Base-by-base conservation (phyloP, 371 early-diverging fungal species). In the Smittium mucronatum region DNA sequence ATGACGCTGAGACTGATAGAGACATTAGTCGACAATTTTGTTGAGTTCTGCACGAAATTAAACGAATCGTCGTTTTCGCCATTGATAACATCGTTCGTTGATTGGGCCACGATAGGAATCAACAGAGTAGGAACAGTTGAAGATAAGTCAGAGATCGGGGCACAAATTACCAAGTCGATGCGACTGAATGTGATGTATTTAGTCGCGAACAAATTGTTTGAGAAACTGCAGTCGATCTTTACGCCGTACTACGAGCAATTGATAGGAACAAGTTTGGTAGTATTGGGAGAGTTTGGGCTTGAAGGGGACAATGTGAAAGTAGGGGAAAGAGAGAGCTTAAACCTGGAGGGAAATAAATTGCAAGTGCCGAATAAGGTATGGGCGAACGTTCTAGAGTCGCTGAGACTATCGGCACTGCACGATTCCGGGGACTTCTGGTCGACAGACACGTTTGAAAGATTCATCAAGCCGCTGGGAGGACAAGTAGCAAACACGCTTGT, bases 51-150 rank as follows among this genome's bases (percentile, higher is more conserved):
- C 8, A 84, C 94, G 85, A 91, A 91, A 81, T 79, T 95, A 73
- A 95, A 93, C 79, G 98, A 96, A 76, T 87, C 87, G 1, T 78
- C 90, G 68, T 97, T 97, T 90, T 90, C 89, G 74, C 95, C 95
- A 5, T 73, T 96, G 75, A 95, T 90, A 84, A 82, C 93, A 72
- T 90, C 90, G 80, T 75, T 91, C 28, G 82, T 91, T 57, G 92
- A 93, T 61, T 97, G 97, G 97, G 92, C 93, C 1, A 88, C 87
- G 2, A 83, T 67, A 2, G 70, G 64, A 2, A 34, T 34, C 1
- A 58, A 34, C 33, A 67, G 60, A 16, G 26, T 16, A 17, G 35
- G 31, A 2, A 36, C 8, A 59, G 75, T 70, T 8, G 76, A 77
- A 16, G 71, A 71, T 2, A 69, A 73, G 47, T 34, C 72, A 73